Conservation (phyloP, 306 rosid species). For the Begonia loranthoides region DNA sequence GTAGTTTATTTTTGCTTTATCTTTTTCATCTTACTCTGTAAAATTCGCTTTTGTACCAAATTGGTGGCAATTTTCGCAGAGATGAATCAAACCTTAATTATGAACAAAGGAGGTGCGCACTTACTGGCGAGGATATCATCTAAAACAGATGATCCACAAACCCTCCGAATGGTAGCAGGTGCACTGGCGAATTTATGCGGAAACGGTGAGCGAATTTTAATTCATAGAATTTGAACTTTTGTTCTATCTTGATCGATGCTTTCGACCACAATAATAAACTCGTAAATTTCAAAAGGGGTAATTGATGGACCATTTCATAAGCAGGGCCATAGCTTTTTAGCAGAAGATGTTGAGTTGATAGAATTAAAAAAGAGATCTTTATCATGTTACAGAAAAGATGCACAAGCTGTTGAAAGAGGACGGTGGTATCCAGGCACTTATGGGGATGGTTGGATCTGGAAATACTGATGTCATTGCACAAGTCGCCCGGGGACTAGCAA, state of each 20-base stretch:
- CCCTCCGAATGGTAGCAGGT: slow-evolving; percentile 65
- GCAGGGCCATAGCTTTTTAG: background rate
- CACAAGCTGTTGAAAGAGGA: slow-evolving; percentile 41
- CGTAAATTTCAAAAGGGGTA: no score
- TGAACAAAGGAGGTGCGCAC: slow-evolving; percentile 52
- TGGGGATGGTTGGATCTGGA: slow-evolving; percentile 40
- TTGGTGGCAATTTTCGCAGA: slow-evolving; percentile 20
- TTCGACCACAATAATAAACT: no score
- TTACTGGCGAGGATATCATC: slow-evolving; percentile 36
- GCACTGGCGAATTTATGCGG: slow-evolving; percentile 76
- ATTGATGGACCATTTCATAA: no score
- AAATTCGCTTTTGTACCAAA: no score
- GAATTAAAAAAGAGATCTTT: slow-evolving; percentile 7
- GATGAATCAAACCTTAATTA: slow-evolving; percentile 38
- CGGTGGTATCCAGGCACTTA: slow-evolving; percentile 51
- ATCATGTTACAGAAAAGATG: slow-evolving; percentile 28
- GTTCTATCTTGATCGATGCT: background rate
- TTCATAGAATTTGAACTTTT: no score
- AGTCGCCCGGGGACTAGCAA: slow-evolving; percentile 58
- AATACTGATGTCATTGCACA: slow-evolving; percentile 48
- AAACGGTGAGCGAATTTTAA: slow-evolving; percentile 30
- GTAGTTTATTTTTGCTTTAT: background rate
- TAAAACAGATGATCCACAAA: slow-evolving; percentile 44
- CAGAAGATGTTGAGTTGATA: background rate
- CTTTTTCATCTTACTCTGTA: background rate